Conservation (phyloP, 2,329 filamentous ascomycete species). For the Paecilomyces niveus region DNA sequence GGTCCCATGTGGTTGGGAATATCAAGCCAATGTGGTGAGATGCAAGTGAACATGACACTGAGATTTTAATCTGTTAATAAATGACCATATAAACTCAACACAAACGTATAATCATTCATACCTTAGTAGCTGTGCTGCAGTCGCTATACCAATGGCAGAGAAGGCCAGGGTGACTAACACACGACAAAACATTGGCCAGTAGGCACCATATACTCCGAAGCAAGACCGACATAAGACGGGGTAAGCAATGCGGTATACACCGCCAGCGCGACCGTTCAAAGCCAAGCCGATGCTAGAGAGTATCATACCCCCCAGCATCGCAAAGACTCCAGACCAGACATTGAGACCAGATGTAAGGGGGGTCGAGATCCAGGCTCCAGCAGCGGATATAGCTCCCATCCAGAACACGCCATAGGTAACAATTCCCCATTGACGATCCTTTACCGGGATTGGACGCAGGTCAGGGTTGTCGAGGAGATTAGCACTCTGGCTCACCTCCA, state of each 20-base stretch:
- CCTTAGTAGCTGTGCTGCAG: too few relatives aligned
- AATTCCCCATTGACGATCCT: slow-evolving; percentile 32
- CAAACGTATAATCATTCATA: too few relatives aligned
- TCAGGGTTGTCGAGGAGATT: slow-evolving; percentile 29
- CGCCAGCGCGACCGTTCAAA: slow-evolving; percentile 33
- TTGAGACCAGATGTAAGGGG: slow-evolving; percentile 36
- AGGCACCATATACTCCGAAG: slow-evolving; percentile 37
- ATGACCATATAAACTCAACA: too few relatives aligned
- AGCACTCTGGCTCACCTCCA: not conserved
- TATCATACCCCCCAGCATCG: slow-evolving; percentile 31
- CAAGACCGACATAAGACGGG: slow-evolving; percentile 32
- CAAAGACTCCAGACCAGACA: slow-evolving; percentile 40
- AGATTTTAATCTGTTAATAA: too few relatives aligned
- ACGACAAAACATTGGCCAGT: slow-evolving; percentile 29
- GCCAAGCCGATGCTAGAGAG: slow-evolving; percentile 21
- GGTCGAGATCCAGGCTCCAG: slow-evolving; percentile 27
- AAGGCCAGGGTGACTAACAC: slow-evolving; percentile 42
- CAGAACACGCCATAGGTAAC: slow-evolving; percentile 34
- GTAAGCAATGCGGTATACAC: slow-evolving; percentile 34
- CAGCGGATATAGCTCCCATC: slow-evolving; percentile 20
- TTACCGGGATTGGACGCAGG: slow-evolving; percentile 28
- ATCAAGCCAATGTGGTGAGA: slow-evolving; percentile 34
- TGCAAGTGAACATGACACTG: slow-evolving; percentile 35
- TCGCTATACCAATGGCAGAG: slow-evolving; percentile 34
- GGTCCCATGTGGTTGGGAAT: slow-evolving; percentile 35